Percentiles rank a stretch among this genome's conserved stretches.
These are phyloP conservation scores for Ormosia emarginata DNA, from an alignment of 306 rosid genomes.

Conservation along the genomic window DNA sequence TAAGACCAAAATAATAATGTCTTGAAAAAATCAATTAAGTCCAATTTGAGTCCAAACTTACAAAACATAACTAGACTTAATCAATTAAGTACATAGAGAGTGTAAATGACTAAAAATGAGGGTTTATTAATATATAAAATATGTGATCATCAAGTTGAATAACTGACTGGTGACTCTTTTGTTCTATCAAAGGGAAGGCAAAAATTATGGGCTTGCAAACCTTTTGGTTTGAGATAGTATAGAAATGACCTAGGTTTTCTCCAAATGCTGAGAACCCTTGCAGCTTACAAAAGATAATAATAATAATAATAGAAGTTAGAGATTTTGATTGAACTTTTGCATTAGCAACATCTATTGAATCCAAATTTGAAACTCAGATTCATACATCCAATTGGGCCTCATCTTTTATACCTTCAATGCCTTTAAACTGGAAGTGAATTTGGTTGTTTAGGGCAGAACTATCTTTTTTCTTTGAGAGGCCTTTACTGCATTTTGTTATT, in stretches of 20 bases:
- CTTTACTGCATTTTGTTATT: slow-evolving; percentile 7
- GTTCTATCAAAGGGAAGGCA: background rate
- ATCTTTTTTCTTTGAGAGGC: background rate
- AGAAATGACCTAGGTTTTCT: background rate
- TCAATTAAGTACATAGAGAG: too few species aligned
- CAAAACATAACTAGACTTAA: too few species aligned
- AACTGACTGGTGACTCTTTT: background rate
- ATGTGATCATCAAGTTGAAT: too few species aligned
- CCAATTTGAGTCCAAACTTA: too few species aligned
- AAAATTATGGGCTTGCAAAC: slow-evolving; percentile 8
- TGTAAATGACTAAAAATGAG: too few species aligned
- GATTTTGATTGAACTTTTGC: background rate
- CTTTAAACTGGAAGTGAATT: slow-evolving; percentile 2
- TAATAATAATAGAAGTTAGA: background rate
- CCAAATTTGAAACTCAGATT: background rate
- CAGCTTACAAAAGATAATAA: background rate
- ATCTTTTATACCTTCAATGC: background rate
- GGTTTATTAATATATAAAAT: too few species aligned
- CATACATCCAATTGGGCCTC: background rate
- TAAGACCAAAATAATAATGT: too few species aligned
- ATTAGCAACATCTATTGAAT: background rate
- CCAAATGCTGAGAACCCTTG: background rate
- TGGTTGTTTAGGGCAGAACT: slow-evolving; percentile 1
- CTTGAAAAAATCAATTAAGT: too few species aligned
- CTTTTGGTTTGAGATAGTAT: background rate